phyloP scores from a whole-genome alignment of 108 stramenopile genomes.

The Pseudonitzschia multistriata region DNA sequence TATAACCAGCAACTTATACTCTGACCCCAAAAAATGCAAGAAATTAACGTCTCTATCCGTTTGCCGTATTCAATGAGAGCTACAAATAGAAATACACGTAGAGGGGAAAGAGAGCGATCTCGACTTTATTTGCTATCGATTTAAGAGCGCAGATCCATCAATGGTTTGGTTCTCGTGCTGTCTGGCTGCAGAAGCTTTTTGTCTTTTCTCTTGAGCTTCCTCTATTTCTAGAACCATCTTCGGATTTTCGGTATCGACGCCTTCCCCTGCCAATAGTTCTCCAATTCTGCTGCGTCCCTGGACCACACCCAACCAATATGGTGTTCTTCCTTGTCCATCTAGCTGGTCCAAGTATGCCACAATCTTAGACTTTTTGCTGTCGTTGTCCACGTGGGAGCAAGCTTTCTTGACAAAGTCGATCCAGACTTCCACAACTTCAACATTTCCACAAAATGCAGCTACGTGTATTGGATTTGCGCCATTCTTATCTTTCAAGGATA shows the following conservation, averaged over 20 bases:
- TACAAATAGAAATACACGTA: neutral
- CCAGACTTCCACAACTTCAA: constrained; percentile 4
- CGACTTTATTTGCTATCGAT: neutral
- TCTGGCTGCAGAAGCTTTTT: neutral
- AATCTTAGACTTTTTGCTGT: neutral
- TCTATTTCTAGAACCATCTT: constrained; percentile 11
- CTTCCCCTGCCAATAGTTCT: neutral
- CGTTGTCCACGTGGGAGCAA: neutral
- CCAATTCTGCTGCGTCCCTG: constrained; percentile 6
- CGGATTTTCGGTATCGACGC: constrained; percentile 14
- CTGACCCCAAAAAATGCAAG: neutral
- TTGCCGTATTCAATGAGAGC: too few species aligned
- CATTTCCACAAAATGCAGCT: constrained; percentile 19
- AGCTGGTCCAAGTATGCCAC: neutral
- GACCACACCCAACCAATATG: constrained; percentile 14
- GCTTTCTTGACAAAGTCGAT: neutral
- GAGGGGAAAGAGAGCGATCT: neutral
- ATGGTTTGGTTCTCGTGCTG: neutral
- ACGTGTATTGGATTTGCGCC: constrained; percentile 12
- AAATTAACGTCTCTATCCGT: neutral
- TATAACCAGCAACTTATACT: too few species aligned
- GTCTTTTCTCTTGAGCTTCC: neutral
- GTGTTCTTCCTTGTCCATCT: constrained; percentile 13
- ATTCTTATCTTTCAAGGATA: constrained; percentile 10
- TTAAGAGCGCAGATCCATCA: constrained; percentile 8